These are phyloP conservation scores for Avena atlantica DNA, from an alignment of 176 grass and related monocot genomes.

Conservation along the genomic window DNA sequence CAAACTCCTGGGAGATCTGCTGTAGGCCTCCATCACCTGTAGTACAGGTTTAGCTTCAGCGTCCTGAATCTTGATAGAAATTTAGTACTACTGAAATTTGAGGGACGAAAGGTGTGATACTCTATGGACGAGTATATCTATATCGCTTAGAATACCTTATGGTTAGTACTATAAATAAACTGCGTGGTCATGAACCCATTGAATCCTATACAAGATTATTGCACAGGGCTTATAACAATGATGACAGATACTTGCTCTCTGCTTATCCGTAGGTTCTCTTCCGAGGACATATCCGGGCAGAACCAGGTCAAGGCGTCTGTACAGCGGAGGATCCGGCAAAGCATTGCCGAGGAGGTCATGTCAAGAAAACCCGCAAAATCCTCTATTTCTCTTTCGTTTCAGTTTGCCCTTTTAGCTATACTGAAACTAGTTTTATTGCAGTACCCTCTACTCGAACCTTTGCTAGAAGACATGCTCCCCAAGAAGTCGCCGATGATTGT, in stretches of 20 bases:
- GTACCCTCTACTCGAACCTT: slow-evolving; percentile 91
- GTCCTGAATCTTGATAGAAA: background rate
- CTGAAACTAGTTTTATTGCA: slow-evolving; percentile 39
- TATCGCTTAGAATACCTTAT: background rate
- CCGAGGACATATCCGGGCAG: slow-evolving; percentile 92
- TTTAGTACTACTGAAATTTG: background rate
- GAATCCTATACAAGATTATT: background rate
- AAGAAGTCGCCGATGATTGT: slow-evolving; percentile 93
- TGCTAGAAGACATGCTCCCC: slow-evolving; percentile 90
- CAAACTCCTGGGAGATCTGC: background rate
- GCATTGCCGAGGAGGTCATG: slow-evolving; percentile 84
- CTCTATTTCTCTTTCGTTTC: slow-evolving; percentile 3
- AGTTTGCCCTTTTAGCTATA: slow-evolving; percentile 26
- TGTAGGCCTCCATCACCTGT: background rate
- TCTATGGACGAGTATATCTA: background rate
- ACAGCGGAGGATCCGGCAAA: slow-evolving; percentile 85
- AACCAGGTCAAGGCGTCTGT: slow-evolving; percentile 98
- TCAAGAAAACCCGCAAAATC: background rate
- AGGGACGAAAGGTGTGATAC: background rate
- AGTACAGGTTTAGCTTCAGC: background rate
- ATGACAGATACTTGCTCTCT: slow-evolving; percentile 14
- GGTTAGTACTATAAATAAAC: background rate
- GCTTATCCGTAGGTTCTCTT: slow-evolving; percentile 66
- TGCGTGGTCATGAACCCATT: background rate
- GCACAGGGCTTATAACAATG: background rate